These are phyloP conservation scores for Geotrichum candidum DNA, from an alignment of 1,139 yeast species.

Conservation along the genomic window DNA sequence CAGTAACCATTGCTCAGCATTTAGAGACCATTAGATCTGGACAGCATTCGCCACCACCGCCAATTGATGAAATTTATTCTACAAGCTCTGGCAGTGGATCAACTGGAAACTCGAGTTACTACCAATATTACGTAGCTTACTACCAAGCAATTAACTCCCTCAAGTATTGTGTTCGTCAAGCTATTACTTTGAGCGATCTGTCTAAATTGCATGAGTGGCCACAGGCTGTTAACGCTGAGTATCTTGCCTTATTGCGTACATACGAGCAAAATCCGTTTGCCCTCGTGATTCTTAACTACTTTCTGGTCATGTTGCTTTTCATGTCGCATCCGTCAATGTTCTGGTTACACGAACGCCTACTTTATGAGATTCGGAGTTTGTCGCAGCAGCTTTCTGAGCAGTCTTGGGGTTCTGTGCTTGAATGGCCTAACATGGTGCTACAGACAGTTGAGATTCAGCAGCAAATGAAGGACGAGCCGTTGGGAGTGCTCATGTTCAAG, in stretches of 20 bases:
- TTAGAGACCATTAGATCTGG: not conserved
- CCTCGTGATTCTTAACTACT: conserved; percentile 7
- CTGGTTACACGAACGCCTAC: conserved; percentile 10
- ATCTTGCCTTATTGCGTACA: not conserved
- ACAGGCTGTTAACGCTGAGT: conserved; percentile 1
- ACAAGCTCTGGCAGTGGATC: not conserved
- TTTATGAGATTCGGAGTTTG: conserved; percentile 2
- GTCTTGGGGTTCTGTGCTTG: conserved; percentile 4
- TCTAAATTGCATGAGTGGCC: conserved; percentile 11
- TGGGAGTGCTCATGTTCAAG: conserved; percentile 10
- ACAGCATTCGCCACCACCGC: not conserved
- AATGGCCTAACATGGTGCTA: conserved; percentile 11
- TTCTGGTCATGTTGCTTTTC: conserved; percentile 7
- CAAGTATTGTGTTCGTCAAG: conserved; percentile 3
- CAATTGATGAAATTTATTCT: not conserved
- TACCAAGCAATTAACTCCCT: not conserved
- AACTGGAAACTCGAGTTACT: not conserved
- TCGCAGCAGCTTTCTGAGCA: not conserved
- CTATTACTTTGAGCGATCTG: not conserved
- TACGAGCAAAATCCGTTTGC: conserved; percentile 9
- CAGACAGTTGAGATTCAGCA: conserved; percentile 5
- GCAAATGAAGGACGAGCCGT: not conserved
- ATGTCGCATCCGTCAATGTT: conserved; percentile 1
- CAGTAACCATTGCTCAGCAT: not conserved
- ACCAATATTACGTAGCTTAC: not conserved